A percentile compares a stretch with the other conserved stretches of the same genome.
Evolutionary conservation across 2,329 filamentous ascomycete genomes (phyloP).

Genomic region (Pseudogymnoascus sp.): DNA sequence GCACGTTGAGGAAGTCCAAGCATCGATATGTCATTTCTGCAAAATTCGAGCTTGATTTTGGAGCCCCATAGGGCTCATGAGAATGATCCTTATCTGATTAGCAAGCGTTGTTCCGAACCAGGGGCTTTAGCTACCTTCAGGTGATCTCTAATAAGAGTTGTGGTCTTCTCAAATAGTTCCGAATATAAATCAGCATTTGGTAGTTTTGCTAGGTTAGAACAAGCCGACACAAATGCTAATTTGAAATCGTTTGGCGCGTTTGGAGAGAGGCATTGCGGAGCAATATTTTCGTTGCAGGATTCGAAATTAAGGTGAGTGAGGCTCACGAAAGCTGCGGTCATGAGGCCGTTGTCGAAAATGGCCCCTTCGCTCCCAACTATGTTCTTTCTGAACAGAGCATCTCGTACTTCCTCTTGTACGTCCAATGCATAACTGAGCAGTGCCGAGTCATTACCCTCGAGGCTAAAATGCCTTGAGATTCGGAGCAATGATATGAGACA

Average conservation of each 20-base stretch:
- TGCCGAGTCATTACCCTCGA: constrained; percentile 47
- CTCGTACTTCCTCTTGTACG: constrained; percentile 59
- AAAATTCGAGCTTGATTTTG: constrained; percentile 35
- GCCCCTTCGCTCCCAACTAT: constrained; percentile 38
- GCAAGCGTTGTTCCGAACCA: background rate
- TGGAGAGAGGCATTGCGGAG: constrained; percentile 48
- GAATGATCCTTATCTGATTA: constrained; percentile 15
- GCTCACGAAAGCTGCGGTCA: constrained; percentile 59
- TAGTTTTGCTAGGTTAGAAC: constrained; percentile 52
- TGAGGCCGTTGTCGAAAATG: constrained; percentile 53
- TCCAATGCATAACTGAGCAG: constrained; percentile 58
- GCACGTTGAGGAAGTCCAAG: constrained; percentile 48
- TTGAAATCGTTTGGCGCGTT: constrained; percentile 52
- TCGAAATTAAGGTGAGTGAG: constrained; percentile 54
- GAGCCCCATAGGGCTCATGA: constrained; percentile 33
- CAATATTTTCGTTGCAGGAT: constrained; percentile 47
- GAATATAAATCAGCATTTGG: constrained; percentile 41
- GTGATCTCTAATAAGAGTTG: constrained; percentile 48
- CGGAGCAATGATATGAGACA: constrained; percentile 56
- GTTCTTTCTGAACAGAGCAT: constrained; percentile 53
- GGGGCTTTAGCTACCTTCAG: constrained; percentile 39
- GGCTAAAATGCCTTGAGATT: constrained; percentile 54
- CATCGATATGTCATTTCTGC: constrained; percentile 43
- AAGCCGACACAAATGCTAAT: constrained; percentile 53
- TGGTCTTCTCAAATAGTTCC: constrained; percentile 46